Evolutionary conservation across 345 rosid species (phyloP), one percentile per base, ranked within the genome.

Genomic region (Eucalyptus polyanthemos): DNA sequence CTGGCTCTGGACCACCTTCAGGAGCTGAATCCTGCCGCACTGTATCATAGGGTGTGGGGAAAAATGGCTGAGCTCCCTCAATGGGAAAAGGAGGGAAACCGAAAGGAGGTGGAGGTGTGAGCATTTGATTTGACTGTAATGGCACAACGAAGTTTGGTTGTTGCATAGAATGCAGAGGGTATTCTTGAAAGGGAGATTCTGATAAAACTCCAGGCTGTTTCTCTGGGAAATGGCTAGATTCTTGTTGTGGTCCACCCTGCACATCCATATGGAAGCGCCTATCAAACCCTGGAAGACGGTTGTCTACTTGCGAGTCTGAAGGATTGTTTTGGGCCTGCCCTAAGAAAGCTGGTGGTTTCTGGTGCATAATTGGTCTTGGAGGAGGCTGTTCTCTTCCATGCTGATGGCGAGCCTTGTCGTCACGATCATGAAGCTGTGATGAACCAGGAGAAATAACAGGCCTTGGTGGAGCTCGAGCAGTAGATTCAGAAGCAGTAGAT

Each of bases 1-100:
- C 97, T 89, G 95, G 99, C 86, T 95, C 98, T 14, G 93, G 91
- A 87, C 96, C 98, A 88, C 86, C 92, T 88, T 96, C 98, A 85
- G 93, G 87, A 81, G 92, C 90, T 87, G 95, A 86, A 90, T 93
- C 94, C 47, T 92, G 92, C 76, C 94, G 87, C 11, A 88, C 90
- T 92, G 92, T 92, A 88, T 96, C 98, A 81, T 93, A 96, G 29
- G 95, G 94, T 42, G 94, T 91, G 86, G 92, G 92, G 47, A 92
- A 96, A 92, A 94, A 96, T 53, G 93, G 96, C 86, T 95, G 99
- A 91, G 92, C 93, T 88, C 96, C 98, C 44, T 95, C 99, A 3
- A 94, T 86, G 65, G 94, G 95, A 89, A 92, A 97, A 83, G 95
- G 93, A 65, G 95, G 95, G 89, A 92, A 88, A 40, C 94, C 93